Percentiles rank a stretch among this genome's conserved stretches.
phyloP scores from a whole-genome alignment of 2,329 filamentous ascomycete genomes.

The Emericellopsis cladophorae region DNA sequence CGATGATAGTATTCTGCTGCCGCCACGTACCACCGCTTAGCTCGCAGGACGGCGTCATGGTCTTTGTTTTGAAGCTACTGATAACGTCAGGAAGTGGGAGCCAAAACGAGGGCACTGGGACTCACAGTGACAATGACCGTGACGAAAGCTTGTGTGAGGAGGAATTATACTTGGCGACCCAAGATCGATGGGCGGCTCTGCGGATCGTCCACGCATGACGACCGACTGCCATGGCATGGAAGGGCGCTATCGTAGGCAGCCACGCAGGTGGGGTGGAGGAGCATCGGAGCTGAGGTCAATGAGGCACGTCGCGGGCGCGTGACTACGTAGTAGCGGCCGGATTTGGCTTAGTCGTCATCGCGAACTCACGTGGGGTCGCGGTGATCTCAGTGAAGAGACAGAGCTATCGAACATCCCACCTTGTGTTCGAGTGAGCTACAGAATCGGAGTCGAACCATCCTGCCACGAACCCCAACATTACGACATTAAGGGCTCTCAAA shows the following conservation, averaged over 20 bases:
- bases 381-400: background rate
- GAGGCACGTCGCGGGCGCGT: conserved; percentile 1
- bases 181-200: conserved; percentile 1
- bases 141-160: background rate
- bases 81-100: no score
- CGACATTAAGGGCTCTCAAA: no score
- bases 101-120: no score
- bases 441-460: background rate
- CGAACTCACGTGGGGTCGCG: conserved; percentile 20
- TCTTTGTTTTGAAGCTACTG: no score
- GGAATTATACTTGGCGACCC: background rate
- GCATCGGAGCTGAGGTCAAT: background rate
- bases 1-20: conserved; percentile 14
- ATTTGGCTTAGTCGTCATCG: conserved; percentile 20
- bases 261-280: conserved; percentile 1
- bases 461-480: background rate
- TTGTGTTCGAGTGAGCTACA: no score
- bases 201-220: background rate
- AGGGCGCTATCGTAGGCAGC: conserved; percentile 3
- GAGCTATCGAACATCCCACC: background rate
- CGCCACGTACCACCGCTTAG: conserved; percentile 12
- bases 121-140: no score
- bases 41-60: background rate
- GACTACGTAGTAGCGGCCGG: background rate
- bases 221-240: conserved; percentile 4